Percentiles rank a stretch among this genome's conserved stretches.
Evolutionary conservation across 2,329 filamentous ascomycete species (phyloP).

Genomic region (Aspergillus candidus): DNA sequence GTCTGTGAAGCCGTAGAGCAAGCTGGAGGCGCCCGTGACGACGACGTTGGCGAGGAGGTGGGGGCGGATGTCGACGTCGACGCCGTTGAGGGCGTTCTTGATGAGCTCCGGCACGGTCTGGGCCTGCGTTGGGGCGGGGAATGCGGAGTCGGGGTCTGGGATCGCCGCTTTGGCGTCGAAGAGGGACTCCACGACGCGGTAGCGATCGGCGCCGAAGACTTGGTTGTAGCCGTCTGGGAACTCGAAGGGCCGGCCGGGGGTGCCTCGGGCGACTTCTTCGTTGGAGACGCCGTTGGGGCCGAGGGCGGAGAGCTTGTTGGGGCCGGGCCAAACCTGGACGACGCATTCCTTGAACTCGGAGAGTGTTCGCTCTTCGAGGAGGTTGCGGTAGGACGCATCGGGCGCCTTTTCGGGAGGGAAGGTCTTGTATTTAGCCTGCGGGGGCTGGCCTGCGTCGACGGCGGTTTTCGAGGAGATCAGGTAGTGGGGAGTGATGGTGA

Average conservation of each 20-base stretch:
- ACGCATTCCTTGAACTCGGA: slow-evolving; percentile 98
- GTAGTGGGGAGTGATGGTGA: slow-evolving; percentile 77
- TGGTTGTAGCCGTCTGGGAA: slow-evolving; percentile 97
- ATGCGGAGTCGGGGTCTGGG: slow-evolving; percentile 38
- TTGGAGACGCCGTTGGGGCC: slow-evolving; percentile 54
- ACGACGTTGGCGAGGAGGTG: slow-evolving; percentile 84
- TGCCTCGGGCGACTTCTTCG: slow-evolving; percentile 66
- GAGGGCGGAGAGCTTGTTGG: slow-evolving; percentile 56
- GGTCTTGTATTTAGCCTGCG: slow-evolving; percentile 67
- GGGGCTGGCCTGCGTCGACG: slow-evolving; percentile 76
- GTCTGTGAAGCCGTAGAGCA: slow-evolving; percentile 89
- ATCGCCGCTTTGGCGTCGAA: slow-evolving; percentile 81
- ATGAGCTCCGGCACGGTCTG: slow-evolving; percentile 83
- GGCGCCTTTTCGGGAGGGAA: slow-evolving; percentile 57
- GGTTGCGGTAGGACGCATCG: slow-evolving; percentile 65
- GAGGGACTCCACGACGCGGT: slow-evolving; percentile 77
- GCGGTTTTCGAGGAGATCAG: slow-evolving; percentile 80
- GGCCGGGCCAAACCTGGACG: slow-evolving; percentile 85
- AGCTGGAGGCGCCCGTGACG: slow-evolving; percentile 78
- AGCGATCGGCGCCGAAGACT: slow-evolving; percentile 85
- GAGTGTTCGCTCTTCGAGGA: slow-evolving; percentile 87
- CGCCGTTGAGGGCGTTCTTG: slow-evolving; percentile 65
- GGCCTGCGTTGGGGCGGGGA: slow-evolving; percentile 55
- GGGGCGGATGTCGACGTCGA: slow-evolving; percentile 83
- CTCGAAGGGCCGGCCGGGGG: slow-evolving; percentile 83